A percentile compares a stretch with the other conserved stretches of the same genome.
Evolutionary conservation across 176 grass and related monocot genomes (phyloP).

Genomic region (Oryza coarctata): DNA sequence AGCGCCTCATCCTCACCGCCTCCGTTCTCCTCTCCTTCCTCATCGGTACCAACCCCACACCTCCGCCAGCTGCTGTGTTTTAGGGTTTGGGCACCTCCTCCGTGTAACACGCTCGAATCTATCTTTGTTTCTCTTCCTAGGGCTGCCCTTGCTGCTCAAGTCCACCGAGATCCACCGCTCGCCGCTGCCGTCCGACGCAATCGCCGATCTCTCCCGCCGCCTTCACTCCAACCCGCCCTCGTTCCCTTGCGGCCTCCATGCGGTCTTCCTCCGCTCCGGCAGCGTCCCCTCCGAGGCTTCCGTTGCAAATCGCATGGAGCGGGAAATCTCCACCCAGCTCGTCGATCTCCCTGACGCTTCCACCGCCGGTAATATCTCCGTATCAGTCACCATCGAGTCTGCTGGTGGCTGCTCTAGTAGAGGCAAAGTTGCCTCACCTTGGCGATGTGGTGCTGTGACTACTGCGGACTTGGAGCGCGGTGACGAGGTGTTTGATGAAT

Average conservation of each 20-base stretch:
- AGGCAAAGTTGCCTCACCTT: conserved; percentile 30
- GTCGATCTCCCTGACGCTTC: background rate
- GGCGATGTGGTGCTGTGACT: conserved; percentile 48
- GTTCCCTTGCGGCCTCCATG: conserved; percentile 61
- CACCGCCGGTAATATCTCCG: conserved; percentile 38
- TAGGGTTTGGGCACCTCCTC: background rate
- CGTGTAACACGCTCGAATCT: background rate
- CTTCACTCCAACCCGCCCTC: conserved; percentile 57
- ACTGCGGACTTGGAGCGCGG: conserved; percentile 23
- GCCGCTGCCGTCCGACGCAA: conserved; percentile 74
- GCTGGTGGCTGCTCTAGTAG: conserved; percentile 30
- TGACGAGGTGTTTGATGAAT: conserved; percentile 69
- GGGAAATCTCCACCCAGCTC: conserved; percentile 53
- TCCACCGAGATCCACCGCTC: conserved; percentile 91
- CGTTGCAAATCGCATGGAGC: conserved; percentile 38
- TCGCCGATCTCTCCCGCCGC: conserved; percentile 58
- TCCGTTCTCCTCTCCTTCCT: conserved; percentile 80
- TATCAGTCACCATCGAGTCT: conserved; percentile 67
- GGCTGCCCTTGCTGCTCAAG: conserved; percentile 72
- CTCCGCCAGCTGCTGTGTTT: background rate
- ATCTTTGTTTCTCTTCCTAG: conserved; percentile 24
- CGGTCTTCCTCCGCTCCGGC: conserved; percentile 50
- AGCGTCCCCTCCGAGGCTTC: conserved; percentile 16
- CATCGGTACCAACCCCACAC: conserved; percentile 34
- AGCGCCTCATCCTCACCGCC: conserved; percentile 67